Percentiles rank a stretch among this genome's conserved stretches.
Evolutionary conservation across 2,329 filamentous ascomycete genomes (phyloP).

Genomic region (Penicillium decumbens): DNA sequence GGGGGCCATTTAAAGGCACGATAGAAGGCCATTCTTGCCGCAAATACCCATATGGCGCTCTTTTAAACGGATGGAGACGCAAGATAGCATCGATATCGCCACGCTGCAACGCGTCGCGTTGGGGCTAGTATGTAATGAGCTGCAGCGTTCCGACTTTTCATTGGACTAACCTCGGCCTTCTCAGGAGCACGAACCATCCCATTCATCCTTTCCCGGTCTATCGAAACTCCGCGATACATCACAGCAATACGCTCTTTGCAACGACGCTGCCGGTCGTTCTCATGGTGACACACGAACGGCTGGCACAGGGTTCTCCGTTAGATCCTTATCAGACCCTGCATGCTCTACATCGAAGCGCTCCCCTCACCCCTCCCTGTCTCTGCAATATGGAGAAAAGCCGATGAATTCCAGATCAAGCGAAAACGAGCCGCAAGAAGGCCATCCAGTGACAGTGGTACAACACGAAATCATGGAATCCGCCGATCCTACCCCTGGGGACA

Average conservation of each 20-base stretch:
- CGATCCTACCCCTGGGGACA: conserved; percentile 38
- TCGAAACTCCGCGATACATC: conserved; percentile 7
- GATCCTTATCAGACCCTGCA: conserved; percentile 9
- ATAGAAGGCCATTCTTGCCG: background rate
- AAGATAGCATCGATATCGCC: conserved; percentile 40
- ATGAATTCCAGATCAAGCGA: conserved; percentile 10
- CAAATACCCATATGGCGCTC: background rate
- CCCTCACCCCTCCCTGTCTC: conserved; percentile 1
- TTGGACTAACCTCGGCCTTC: conserved; percentile 27
- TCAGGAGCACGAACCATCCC: conserved; percentile 31
- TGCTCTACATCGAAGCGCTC: conserved; percentile 6
- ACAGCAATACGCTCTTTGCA: background rate
- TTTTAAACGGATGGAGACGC: conserved; percentile 33
- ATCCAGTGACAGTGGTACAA: conserved; percentile 19
- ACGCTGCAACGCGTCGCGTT: conserved; percentile 41
- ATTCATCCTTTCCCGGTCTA: conserved; percentile 15
- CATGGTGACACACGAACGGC: conserved; percentile 7
- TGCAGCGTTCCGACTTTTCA: conserved; percentile 27
- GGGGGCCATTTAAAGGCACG: background rate
- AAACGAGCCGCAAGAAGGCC: conserved; percentile 17
- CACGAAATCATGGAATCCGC: conserved; percentile 32
- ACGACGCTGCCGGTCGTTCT: conserved; percentile 1
- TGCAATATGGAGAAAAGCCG: conserved; percentile 20
- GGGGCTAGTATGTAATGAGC: conserved; percentile 34
- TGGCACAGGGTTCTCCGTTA: conserved; percentile 8